Evolutionary conservation across 805 yeast species (phyloP).

Genomic region (Vanderwaltozyma verrucispora): DNA sequence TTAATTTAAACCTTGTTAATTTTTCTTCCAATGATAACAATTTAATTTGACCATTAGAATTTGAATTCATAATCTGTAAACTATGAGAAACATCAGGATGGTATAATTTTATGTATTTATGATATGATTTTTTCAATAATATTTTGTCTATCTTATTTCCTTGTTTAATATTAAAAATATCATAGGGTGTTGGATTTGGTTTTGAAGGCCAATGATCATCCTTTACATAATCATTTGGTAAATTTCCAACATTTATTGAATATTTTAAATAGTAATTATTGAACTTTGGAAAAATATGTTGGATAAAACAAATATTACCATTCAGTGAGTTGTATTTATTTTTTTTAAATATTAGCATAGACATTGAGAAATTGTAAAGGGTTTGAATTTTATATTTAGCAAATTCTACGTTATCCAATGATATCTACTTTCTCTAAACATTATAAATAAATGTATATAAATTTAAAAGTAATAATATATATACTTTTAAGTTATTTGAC

Average conservation of each 20-base stretch:
- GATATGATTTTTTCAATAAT: constrained; percentile 40
- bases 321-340: no score
- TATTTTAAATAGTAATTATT: no score
- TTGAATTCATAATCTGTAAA: neutral
- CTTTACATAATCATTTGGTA: neutral
- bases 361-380: no score
- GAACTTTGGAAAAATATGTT: no score
- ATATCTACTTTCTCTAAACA: no score
- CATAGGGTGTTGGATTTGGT: constrained; percentile 57
- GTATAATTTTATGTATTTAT: constrained; percentile 57
- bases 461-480: no score
- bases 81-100: constrained; percentile 59
- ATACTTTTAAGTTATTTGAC: no score
- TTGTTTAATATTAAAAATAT: constrained; percentile 41
- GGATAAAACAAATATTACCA: no score
- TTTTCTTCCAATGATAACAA: constrained; percentile 23
- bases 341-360: no score
- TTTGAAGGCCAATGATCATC: constrained; percentile 45
- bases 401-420: no score
- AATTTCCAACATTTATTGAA: neutral
- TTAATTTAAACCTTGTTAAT: constrained; percentile 37
- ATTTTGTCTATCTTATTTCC: constrained; percentile 27
- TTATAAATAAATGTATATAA: no score
- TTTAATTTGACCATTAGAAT: constrained; percentile 5
- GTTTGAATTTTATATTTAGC: no score